Conservation (phyloP, 73 alveolate species). For the Paramecium biaurelia region DNA sequence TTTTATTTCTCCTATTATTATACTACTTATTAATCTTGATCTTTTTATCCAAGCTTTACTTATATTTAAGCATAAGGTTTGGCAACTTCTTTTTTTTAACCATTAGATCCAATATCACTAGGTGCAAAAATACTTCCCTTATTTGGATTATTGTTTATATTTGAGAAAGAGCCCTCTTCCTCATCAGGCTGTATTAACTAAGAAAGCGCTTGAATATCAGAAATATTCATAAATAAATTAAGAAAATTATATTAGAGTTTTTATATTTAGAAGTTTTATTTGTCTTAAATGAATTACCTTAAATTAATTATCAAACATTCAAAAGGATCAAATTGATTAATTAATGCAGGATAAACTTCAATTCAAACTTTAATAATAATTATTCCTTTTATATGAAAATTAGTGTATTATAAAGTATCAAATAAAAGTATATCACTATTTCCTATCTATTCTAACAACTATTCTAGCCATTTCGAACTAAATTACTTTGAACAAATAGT, state of each 20-base stretch:
- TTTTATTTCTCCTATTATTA: background rate
- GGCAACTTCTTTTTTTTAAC: background rate
- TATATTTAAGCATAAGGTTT: background rate
- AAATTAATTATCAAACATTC: too few species aligned
- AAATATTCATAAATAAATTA: background rate
- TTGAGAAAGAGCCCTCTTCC: background rate
- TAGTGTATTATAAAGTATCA: background rate
- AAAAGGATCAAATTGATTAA: background rate
- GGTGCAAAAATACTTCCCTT: conserved; percentile 14
- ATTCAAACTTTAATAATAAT: too few species aligned
- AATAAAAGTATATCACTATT: too few species aligned
- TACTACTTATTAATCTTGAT: background rate
- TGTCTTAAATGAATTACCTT: too few species aligned
- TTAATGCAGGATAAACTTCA: too few species aligned
- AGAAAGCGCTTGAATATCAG: background rate
- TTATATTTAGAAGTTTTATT: background rate
- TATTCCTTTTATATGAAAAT: too few species aligned
- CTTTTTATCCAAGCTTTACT: background rate
- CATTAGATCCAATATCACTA: background rate
- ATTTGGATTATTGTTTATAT: conserved; percentile 5
- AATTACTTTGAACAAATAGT: background rate
- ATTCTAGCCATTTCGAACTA: background rate
- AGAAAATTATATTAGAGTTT: background rate
- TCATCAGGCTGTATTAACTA: background rate
- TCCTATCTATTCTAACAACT: too few species aligned